Conservation (phyloP, 2,329 filamentous ascomycete species). For the Colletotrichum higginsianum region DNA sequence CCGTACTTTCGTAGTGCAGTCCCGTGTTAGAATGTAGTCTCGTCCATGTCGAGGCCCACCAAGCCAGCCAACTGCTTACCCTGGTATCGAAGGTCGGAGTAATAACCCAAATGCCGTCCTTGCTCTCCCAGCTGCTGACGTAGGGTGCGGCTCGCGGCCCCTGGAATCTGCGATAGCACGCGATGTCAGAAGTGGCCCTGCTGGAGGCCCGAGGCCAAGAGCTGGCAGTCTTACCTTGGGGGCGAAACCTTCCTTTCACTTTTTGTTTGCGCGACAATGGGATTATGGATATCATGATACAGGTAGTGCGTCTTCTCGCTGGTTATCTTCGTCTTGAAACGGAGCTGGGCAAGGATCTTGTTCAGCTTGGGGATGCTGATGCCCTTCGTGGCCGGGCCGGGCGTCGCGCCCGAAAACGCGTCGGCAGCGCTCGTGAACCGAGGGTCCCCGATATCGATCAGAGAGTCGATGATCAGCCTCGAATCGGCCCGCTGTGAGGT, state of each 20-base stretch:
- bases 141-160: conserved; percentile 18
- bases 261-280: background rate
- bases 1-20: background rate
- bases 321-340: conserved; percentile 1
- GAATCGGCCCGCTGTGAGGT: background rate
- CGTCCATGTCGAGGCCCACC: background rate
- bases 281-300: background rate
- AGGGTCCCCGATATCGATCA: background rate
- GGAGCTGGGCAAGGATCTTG: conserved; percentile 17
- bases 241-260: background rate
- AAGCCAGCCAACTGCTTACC: background rate
- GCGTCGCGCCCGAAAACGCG: background rate
- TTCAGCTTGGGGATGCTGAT: conserved; percentile 14
- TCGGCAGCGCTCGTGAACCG: background rate
- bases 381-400: background rate
- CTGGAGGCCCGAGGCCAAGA: no score
- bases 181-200: background rate
- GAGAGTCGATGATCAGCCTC: conserved; percentile 18
- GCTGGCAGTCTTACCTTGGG: background rate
- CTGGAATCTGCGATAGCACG: background rate
- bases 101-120: conserved; percentile 27
- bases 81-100: background rate
- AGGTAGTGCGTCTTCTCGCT: conserved; percentile 21
- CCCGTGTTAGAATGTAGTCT: background rate
- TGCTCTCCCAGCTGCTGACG: background rate